Percentiles rank a stretch among this genome's conserved stretches.
Evolutionary conservation across 257 asterid genomes (phyloP).

Genomic region (Primulina huaijiensis): DNA sequence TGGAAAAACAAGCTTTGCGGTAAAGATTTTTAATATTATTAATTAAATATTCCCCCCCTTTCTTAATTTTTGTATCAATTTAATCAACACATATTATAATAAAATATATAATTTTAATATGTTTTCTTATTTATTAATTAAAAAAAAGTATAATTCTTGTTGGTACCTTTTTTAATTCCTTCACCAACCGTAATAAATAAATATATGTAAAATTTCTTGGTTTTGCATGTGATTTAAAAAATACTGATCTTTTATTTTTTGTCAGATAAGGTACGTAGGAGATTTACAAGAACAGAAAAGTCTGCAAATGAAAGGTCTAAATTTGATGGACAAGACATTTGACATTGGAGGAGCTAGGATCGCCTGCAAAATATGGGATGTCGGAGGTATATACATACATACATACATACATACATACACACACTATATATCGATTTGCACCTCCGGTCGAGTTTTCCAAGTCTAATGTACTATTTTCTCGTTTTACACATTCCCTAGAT

Average conservation of each 20-base stretch:
- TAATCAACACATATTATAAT: not conserved
- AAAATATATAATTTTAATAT: too few relatives aligned
- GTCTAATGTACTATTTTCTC: too few relatives aligned
- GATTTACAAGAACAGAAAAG: slow-evolving; percentile 66
- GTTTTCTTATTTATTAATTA: too few relatives aligned
- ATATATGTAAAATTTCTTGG: too few relatives aligned
- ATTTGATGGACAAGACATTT: slow-evolving; percentile 69
- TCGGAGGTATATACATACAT: slow-evolving; percentile 49
- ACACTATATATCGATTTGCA: too few relatives aligned
- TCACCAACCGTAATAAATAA: not conserved
- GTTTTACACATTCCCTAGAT: too few relatives aligned
- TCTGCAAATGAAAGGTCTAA: slow-evolving; percentile 72
- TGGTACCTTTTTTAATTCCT: not conserved
- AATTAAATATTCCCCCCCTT: not conserved
- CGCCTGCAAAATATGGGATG: slow-evolving; percentile 89
- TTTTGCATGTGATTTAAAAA: not conserved
- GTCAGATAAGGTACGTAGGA: slow-evolving; percentile 75
- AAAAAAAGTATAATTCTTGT: not conserved
- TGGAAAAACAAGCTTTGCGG: slow-evolving; percentile 90
- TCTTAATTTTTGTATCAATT: too few relatives aligned
- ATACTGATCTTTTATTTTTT: not conserved
- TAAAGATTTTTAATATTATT: slow-evolving; percentile 13
- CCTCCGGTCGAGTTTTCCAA: too few relatives aligned
- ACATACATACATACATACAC: too few relatives aligned
- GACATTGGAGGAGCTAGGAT: slow-evolving; percentile 69